Conservation (phyloP, 768 basidiomycete genomes). For the Neoboletus subvelutipes region DNA sequence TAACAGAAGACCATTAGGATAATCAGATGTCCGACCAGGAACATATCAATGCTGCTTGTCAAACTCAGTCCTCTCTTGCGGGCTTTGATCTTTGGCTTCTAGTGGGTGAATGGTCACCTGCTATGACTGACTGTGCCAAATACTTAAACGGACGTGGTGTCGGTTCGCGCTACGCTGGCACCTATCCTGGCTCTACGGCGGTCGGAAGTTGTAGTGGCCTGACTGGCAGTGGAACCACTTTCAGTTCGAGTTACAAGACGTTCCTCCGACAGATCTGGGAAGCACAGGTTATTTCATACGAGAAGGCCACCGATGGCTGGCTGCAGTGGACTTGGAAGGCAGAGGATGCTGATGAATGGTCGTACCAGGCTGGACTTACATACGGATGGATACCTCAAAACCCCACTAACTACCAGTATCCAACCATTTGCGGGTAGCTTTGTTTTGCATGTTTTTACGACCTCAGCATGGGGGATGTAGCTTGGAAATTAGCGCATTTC, state of each 20-base stretch:
- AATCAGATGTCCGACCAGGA: slow-evolving; percentile 46
- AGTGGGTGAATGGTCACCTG: slow-evolving; percentile 88
- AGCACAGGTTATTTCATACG: slow-evolving; percentile 74
- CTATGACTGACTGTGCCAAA: slow-evolving; percentile 62
- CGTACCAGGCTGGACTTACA: slow-evolving; percentile 76
- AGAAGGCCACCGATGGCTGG: slow-evolving; percentile 66
- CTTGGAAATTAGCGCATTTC: slow-evolving; percentile 4
- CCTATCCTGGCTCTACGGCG: slow-evolving; percentile 57
- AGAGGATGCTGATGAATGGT: slow-evolving; percentile 85
- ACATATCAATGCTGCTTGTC: slow-evolving; percentile 65
- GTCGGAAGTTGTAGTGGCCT: slow-evolving; percentile 74
- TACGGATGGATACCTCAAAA: slow-evolving; percentile 83
- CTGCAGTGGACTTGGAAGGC: slow-evolving; percentile 85
- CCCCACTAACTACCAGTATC: slow-evolving; percentile 51
- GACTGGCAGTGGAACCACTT: slow-evolving; percentile 73
- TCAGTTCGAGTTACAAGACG: slow-evolving; percentile 75
- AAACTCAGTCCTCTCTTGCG: slow-evolving; percentile 42
- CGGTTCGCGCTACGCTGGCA: slow-evolving; percentile 65
- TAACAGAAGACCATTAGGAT: slow-evolving; percentile 32
- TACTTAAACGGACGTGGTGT: slow-evolving; percentile 76
- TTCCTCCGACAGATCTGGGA: slow-evolving; percentile 85
- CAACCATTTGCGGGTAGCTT: slow-evolving; percentile 55
- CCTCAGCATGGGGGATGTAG: neutral
- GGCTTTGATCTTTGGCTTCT: slow-evolving; percentile 71
- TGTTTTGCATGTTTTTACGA: neutral